Percentiles rank a stretch among this genome's conserved stretches.
Evolutionary conservation across 2,329 filamentous ascomycete genomes (phyloP).

Genomic region (Neofusicoccum sp.): DNA sequence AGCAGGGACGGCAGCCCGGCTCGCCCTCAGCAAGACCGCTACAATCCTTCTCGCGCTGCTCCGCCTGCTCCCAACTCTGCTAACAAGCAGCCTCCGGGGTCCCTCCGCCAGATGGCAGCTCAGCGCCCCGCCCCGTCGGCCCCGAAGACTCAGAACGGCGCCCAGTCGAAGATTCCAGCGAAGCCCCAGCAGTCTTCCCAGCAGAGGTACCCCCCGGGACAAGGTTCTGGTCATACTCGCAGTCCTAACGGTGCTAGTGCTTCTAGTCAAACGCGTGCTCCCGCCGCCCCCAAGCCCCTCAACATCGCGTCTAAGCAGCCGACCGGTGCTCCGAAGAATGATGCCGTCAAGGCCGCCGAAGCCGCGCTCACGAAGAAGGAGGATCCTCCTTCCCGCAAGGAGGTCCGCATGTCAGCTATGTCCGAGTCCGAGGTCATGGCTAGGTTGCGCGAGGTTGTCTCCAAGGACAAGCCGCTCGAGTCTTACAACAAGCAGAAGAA

Average conservation of each 20-base stretch:
- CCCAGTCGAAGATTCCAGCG: conserved; percentile 28
- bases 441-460: conserved; percentile 89
- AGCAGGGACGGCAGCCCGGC: conserved; percentile 45
- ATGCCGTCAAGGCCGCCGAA: conserved; percentile 85
- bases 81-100: conserved; percentile 47
- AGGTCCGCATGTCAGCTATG: conserved; percentile 98
- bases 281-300: conserved; percentile 55
- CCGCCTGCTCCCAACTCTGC: conserved; percentile 67
- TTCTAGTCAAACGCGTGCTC: conserved; percentile 23
- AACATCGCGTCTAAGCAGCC: conserved; percentile 50
- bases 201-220: conserved; percentile 22
- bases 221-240: conserved; percentile 13
- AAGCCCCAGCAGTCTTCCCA: conserved; percentile 21
- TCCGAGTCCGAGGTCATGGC: conserved; percentile 96
- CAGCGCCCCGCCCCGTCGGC: conserved; percentile 82
- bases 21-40: conserved; percentile 59
- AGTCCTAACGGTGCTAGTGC: conserved; percentile 13
- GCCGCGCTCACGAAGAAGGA: conserved; percentile 79
- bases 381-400: conserved; percentile 73
- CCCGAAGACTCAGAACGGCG: conserved; percentile 46
- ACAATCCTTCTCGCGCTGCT: conserved; percentile 81
- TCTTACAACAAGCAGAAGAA: conserved; percentile 99
- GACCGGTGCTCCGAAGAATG: conserved; percentile 52
- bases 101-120: conserved; percentile 58
- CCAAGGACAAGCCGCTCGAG: conserved; percentile 88